phyloP scores from a whole-genome alignment of 176 grass and related monocot genomes.

The Hordeum vulgare region DNA sequence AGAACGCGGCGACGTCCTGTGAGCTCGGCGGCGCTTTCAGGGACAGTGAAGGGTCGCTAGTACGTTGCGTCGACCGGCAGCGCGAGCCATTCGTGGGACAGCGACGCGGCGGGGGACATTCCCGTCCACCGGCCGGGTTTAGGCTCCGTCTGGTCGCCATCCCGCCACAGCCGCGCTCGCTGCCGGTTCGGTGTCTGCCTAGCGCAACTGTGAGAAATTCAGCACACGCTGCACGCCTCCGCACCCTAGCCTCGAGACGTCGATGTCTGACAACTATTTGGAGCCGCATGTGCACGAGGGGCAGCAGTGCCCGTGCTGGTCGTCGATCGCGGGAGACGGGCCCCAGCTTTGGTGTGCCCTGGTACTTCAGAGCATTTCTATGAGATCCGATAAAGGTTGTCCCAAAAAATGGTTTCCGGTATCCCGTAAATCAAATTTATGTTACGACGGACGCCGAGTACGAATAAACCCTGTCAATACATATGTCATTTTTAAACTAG shows the following conservation, averaged over 20 bases:
- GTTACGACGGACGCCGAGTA: too few species aligned
- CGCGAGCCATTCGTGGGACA: constrained; percentile 18
- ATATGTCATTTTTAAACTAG: too few species aligned
- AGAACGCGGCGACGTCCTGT: background rate
- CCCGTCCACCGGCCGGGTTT: constrained; percentile 13
- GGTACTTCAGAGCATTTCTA: too few species aligned
- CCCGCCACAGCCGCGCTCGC: background rate
- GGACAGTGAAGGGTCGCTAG: background rate
- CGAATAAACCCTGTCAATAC: too few species aligned
- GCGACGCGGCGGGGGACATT: constrained; percentile 31
- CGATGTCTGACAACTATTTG: background rate
- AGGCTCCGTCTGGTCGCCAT: constrained; percentile 13
- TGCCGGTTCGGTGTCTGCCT: constrained; percentile 22
- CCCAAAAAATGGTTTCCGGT: too few species aligned
- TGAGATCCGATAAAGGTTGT: too few species aligned
- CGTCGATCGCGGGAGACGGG: background rate
- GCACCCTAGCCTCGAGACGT: background rate
- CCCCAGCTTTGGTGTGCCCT: background rate
- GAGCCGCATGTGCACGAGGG: constrained; percentile 27
- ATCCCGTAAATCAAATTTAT: too few species aligned
- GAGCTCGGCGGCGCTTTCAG: background rate
- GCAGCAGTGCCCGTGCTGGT: background rate
- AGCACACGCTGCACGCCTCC: constrained; percentile 12
- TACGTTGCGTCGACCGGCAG: background rate
- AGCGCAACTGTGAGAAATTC: constrained; percentile 23